phyloP scores from a whole-genome alignment of 768 basidiomycete genomes.

The Lactifluus volemus region DNA sequence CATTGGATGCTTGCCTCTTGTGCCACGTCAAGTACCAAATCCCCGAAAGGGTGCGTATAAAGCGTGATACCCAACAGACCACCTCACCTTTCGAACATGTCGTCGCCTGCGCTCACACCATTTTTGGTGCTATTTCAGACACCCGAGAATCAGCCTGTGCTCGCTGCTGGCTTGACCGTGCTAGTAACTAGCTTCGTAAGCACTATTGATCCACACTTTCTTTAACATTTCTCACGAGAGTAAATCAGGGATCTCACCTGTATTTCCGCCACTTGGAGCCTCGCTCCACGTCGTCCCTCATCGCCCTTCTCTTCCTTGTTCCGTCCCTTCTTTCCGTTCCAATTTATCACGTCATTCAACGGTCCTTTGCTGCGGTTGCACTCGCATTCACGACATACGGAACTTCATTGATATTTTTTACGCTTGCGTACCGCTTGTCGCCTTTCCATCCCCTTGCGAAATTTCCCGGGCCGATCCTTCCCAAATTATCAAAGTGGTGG shows the following conservation, averaged over 20 bases:
- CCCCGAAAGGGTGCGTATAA: neutral
- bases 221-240: neutral
- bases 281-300: neutral
- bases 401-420: slow-evolving; percentile 1
- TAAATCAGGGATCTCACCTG: neutral
- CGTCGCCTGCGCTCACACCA: neutral
- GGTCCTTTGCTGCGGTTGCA: neutral
- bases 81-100: slow-evolving; percentile 28
- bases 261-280: slow-evolving; percentile 8
- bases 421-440: slow-evolving; percentile 37
- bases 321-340: slow-evolving; percentile 3
- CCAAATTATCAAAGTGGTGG: slow-evolving; percentile 35
- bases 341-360: neutral
- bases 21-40: neutral
- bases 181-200: slow-evolving; percentile 1
- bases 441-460: slow-evolving; percentile 44
- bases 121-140: neutral
- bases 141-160: neutral
- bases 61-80: neutral
- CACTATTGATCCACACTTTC: neutral
- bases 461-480: slow-evolving; percentile 41
- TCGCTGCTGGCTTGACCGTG: neutral
- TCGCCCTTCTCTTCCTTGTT: neutral
- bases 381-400: slow-evolving; percentile 3
- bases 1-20: too few species aligned